phyloP scores from a whole-genome alignment of 495 filamentous ascomycete genomes.

The Penicillium verhagenii region DNA sequence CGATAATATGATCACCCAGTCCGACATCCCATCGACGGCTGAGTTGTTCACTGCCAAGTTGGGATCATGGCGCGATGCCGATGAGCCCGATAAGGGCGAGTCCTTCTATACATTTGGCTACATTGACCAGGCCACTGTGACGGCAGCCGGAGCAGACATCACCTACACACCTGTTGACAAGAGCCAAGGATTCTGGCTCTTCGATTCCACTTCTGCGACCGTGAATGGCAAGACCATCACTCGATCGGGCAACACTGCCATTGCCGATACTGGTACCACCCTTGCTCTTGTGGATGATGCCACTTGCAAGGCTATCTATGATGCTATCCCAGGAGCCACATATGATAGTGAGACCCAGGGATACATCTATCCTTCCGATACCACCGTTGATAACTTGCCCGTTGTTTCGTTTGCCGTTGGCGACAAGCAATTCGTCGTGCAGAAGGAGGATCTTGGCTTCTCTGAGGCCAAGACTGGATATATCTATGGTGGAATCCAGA shows the following conservation, averaged over 20 bases:
- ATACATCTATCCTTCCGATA: constrained; percentile 61
- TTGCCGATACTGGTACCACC: constrained; percentile 78
- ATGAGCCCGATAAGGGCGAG: constrained; percentile 52
- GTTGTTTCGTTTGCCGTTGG: constrained; percentile 68
- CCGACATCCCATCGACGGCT: constrained; percentile 58
- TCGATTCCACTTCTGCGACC: constrained; percentile 57
- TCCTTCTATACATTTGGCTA: constrained; percentile 82
- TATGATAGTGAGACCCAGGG: constrained; percentile 67
- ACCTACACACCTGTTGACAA: constrained; percentile 67
- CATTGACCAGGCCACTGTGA: constrained; percentile 65
- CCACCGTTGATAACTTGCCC: constrained; percentile 59
- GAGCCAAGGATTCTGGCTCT: constrained; percentile 71
- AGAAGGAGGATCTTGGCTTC: constrained; percentile 72
- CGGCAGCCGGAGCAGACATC: constrained; percentile 53
- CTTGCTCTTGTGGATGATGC: constrained; percentile 67
- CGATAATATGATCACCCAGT: constrained; percentile 71
- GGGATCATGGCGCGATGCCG: constrained; percentile 59
- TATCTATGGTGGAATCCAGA: constrained; percentile 76
- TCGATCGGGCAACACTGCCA: constrained; percentile 67
- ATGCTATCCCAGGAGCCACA: constrained; percentile 62
- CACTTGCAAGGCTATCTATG: constrained; percentile 66
- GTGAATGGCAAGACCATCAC: constrained; percentile 59
- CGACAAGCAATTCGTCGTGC: constrained; percentile 60
- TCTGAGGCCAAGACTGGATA: constrained; percentile 56
- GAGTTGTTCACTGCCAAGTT: constrained; percentile 76